These are phyloP conservation scores for Coffea eugenioides DNA, from an alignment of 257 asterid genomes.

Conservation along the genomic window DNA sequence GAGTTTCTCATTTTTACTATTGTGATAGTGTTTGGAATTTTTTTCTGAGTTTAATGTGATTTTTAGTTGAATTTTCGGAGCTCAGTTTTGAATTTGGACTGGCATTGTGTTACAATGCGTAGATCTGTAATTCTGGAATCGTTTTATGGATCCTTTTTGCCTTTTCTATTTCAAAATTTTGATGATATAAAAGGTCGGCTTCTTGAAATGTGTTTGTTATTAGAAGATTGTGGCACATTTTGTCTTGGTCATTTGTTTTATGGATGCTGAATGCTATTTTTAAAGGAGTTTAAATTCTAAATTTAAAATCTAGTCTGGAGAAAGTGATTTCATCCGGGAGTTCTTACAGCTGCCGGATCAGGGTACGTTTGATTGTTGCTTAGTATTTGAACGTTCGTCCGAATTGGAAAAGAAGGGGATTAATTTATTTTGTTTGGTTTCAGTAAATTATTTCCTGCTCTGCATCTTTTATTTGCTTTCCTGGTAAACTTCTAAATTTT, in stretches of 20 bases:
- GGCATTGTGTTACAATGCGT: background rate
- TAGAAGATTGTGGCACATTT: background rate
- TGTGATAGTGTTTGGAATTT: background rate
- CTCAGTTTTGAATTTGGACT: background rate
- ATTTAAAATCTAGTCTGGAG: background rate
- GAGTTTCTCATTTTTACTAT: background rate
- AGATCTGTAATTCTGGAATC: conserved; percentile 1
- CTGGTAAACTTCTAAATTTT: background rate
- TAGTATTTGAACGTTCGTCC: background rate
- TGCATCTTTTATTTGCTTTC: background rate
- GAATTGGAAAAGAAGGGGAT: background rate
- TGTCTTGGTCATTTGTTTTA: background rate
- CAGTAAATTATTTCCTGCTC: background rate
- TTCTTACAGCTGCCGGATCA: background rate
- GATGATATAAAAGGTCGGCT: background rate
- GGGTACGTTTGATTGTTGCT: background rate
- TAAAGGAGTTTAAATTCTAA: background rate
- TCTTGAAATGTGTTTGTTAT: background rate
- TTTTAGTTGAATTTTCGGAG: background rate
- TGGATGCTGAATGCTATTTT: background rate
- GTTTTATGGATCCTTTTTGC: background rate
- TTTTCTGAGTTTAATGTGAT: background rate
- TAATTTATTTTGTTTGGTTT: background rate
- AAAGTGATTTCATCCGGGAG: background rate
- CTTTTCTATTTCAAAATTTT: background rate